Evolutionary conservation across 192 early-diverging fungal genomes (phyloP), one percentile per base, ranked within the genome.

Genomic region (Coemansia sp.): DNA sequence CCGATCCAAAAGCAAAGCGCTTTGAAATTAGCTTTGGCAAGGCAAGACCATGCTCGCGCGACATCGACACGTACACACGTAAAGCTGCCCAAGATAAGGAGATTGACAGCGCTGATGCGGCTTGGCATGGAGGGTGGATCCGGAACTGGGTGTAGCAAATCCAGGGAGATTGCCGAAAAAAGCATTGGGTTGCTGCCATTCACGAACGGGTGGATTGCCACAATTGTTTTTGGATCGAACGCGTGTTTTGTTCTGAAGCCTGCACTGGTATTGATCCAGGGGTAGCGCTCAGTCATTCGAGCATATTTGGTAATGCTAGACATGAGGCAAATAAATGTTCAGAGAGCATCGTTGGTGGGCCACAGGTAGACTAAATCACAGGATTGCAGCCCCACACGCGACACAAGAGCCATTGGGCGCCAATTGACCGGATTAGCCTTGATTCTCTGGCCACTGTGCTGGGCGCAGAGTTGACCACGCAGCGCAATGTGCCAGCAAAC

Each of bases 181-280:
- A 19, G 19, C n/a, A 19, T 19, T 31, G 9, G 16, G 30, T 28
- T 40, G 21, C 73, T 73, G 19, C 83, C 73, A 5, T 83, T 43
- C 21, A 96, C 83, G 56, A 85, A 89, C 50, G 86, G 77, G 30
- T 92, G 82, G 21, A 91, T 77, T 6, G 81, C 79, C 66, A 83
- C 86, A 12, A 87, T 83, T 14, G 86, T 79, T 23, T 75, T 38
- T 21, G 91, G n/a, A 90, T 21, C 94, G 83, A 18, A 68, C 57
- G 22, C 87, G 85, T 40, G 94, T 67, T 54, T 93, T 92, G 33
- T 71, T 64, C 59, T 94, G 92, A 14, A 96, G 81, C 45, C 67
- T 66, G 21, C 83, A 68, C 16, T 91, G 80, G 10, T 92, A 85
- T 50, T 94, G 74, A 75, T 94, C 94, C n/a, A n/a, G 8, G 93